phyloP scores from a whole-genome alignment of 2,329 filamentous ascomycete genomes.

The Colletotrichum sp. region DNA sequence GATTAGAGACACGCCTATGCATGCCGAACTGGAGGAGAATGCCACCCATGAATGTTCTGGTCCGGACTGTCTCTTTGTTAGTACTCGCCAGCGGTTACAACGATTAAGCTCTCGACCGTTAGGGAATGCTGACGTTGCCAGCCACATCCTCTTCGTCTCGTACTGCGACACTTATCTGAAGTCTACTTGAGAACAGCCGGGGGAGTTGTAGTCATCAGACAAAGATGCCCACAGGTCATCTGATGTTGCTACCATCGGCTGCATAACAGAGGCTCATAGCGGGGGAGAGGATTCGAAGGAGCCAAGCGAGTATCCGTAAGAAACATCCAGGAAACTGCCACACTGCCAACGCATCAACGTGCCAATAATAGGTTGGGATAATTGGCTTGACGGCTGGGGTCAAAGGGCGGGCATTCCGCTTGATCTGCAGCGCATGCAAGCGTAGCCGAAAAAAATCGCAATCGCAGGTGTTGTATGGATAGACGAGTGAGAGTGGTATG shows the following conservation, averaged over 20 bases:
- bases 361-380: not conserved
- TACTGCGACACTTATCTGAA: not conserved
- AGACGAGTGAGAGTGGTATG: not conserved
- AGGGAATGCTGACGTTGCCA: not conserved
- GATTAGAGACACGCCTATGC: not conserved
- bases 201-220: not conserved
- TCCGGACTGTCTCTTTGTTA: not conserved
- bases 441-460: not conserved
- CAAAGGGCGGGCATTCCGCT: conserved; percentile 3
- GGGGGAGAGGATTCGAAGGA: not conserved
- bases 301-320: not conserved
- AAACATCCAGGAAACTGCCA: not conserved
- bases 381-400: not conserved
- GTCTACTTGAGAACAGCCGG: not conserved
- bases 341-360: conserved; percentile 12
- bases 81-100: not conserved
- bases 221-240: not conserved
- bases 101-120: not conserved
- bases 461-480: conserved; percentile 1
- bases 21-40: not conserved
- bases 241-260: not conserved
- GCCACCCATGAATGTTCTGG: not conserved
- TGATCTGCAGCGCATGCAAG: conserved; percentile 12
- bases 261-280: not conserved
- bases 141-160: not conserved